Base-by-base conservation (phyloP, 257 asterid genomes). In the Petunia secreta region DNA sequence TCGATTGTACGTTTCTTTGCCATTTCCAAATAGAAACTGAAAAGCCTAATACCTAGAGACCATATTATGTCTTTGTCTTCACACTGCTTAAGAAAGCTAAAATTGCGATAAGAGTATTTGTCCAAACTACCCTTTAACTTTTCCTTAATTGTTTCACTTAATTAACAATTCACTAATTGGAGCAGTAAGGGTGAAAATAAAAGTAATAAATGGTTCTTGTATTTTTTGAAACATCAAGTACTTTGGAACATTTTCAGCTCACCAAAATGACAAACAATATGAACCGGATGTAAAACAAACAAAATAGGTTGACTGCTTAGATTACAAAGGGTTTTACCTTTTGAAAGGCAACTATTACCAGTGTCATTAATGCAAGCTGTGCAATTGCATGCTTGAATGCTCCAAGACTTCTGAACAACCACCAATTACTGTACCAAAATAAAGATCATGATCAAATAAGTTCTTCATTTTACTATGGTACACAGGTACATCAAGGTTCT, bases 321-420 rank as follows among this genome's bases (percentile, higher is more conserved):
- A 25, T 66, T 46, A 46, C 34, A 66, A 63, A 68, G 39, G 39
- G 2, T 8, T 67, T 83, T 83, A 87, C 93, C 85, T 82, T 83
- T 73, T 37, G 82, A 79, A 86, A 80, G 78, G 82, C 83, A 63
- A 83, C 80, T 1, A 73, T 85, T 14, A 80, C 10, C 50, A 87
- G 53, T 59, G 87, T 79, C 78, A 85, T 66, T 79, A 87, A 58
- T 77, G 89, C 92, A 75, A 75, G 76, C 75, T 85, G 86, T 81
- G 93, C 90, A 75, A 83, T 76, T 34, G 77, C 46, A 54, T 84
- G 82, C 66, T 80, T 80, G 46, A 43, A 78, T 67, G 46, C 79
- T 43, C 64, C 82, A 15, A 75, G 81, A 69, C 87, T 81, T 52
- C 66, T 68, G 36, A 86, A 87, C 62, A 83, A 58, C 82, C 83